Percentiles rank a stretch among this genome's conserved stretches.
phyloP scores from a whole-genome alignment of 441 rosid genomes.

The Capsella rubella region DNA sequence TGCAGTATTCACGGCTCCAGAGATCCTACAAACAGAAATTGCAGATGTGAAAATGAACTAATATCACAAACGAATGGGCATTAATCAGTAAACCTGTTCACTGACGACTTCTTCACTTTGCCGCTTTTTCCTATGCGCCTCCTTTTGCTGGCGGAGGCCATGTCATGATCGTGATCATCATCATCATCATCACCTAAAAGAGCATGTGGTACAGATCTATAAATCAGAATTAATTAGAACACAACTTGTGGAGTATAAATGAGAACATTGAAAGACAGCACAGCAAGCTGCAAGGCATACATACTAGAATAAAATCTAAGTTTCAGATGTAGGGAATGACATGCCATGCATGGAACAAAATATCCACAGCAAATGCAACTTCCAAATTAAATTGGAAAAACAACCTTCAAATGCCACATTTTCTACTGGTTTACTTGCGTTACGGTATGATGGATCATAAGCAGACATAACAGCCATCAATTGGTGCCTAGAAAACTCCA shows the following conservation, averaged over 20 bases:
- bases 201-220: conserved; percentile 31
- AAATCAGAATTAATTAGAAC: conserved; percentile 27
- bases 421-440: conserved; percentile 82
- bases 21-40: conserved; percentile 72
- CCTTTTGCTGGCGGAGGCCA: conserved; percentile 85
- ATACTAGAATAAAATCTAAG: conserved; percentile 7
- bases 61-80: conserved; percentile 38
- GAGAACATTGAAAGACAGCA: conserved; percentile 16
- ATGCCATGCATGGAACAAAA: conserved; percentile 25
- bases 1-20: conserved; percentile 78
- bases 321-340: conserved; percentile 22
- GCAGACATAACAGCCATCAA: conserved; percentile 89
- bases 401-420: conserved; percentile 81
- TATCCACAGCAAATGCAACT: conserved; percentile 24
- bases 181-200: conserved; percentile 88
- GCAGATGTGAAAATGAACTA: conserved; percentile 41
- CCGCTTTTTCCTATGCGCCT: conserved; percentile 68
- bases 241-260: conserved; percentile 28
- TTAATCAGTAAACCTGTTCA: conserved; percentile 71
- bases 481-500: conserved; percentile 96
- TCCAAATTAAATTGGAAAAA: conserved; percentile 42
- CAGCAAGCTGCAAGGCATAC: conserved; percentile 17
- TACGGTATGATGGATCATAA: conserved; percentile 91
- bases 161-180: conserved; percentile 75
- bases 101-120: conserved; percentile 80